Evolutionary conservation across 176 grass and related monocot genomes (phyloP), one percentile per base, ranked within the genome.

Genomic region (Oryza officinalis): DNA sequence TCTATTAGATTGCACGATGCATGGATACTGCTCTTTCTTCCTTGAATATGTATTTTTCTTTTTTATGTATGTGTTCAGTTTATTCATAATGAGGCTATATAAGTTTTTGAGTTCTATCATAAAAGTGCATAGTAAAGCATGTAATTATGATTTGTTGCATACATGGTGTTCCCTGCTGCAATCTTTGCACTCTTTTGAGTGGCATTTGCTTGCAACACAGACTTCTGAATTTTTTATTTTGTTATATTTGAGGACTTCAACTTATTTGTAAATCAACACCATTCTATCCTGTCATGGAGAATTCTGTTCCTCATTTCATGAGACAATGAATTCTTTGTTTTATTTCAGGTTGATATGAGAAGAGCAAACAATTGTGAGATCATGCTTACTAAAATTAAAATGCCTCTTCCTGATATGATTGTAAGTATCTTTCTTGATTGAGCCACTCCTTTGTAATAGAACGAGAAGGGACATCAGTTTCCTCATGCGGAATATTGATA

Each of bases 321-420:
- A 80, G 69, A 38, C 45, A 22, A 25, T 22, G n/a, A 20, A 80
- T 71, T 81, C 8, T 27, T 63, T 14, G n/a, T 83, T 76, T 26
- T 71, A 33, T 90, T 98, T 80, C 85, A 98, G 96, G 89, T 98
- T 83, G 96, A 98, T 78, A 91, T 98, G 96, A 86, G 96, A 31
- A 88, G 96, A 80, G 96, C 96, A 85, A 98, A 98, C 82, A 98
- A 98, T 86, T 95, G 96, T 60, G 96, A 98, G 83, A 98, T 98
- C 61, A 98, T 98, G 96, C 93, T 98, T 90, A 95, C 96, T 23
- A 98, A 98, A 88, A 91, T 98, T 80, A 98, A 98, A 86, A 98
- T 98, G 96, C 96, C 96, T 77, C 96, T 98, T 85, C 93, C 96
- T 74, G 93, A 93, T 87, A 95, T 98, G 96, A 95, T 98, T 83